Evolutionary conservation across 2,329 filamentous ascomycete species (phyloP).

Genomic region (Colletotrichum lentis): DNA sequence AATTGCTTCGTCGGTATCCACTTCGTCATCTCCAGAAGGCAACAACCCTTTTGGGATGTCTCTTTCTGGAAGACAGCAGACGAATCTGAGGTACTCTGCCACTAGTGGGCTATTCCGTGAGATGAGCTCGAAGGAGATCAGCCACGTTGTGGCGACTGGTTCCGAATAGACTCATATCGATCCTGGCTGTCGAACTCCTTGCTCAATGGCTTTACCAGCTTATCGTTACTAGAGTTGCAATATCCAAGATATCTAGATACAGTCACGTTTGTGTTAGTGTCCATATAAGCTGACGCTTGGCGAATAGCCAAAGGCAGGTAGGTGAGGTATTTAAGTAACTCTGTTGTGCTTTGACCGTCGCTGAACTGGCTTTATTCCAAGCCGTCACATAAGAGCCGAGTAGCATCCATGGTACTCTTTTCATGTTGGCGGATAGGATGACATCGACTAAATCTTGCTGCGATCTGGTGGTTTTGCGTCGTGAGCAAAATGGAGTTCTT

Average conservation of each 20-base stretch:
- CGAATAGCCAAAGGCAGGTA: conserved; percentile 49
- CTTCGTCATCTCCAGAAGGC: conserved; percentile 18
- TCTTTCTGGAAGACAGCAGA: conserved; percentile 44
- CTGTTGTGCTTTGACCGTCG: conserved; percentile 36
- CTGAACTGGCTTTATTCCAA: conserved; percentile 39
- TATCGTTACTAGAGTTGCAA: conserved; percentile 40
- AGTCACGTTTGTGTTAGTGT: conserved; percentile 40
- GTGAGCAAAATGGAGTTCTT: conserved; percentile 40
- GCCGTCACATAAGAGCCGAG: conserved; percentile 39
- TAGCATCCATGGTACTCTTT: conserved; percentile 41
- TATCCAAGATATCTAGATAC: conserved; percentile 42
- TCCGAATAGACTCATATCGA: conserved; percentile 42
- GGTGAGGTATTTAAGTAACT: conserved; percentile 45
- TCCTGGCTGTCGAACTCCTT: conserved; percentile 44
- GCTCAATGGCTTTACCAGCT: conserved; percentile 42
- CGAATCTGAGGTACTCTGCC: conserved; percentile 43
- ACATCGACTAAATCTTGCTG: conserved; percentile 29
- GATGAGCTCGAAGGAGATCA: conserved; percentile 48
- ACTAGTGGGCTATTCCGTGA: conserved; percentile 41
- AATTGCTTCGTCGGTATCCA: conserved; percentile 39
- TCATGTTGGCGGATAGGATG: conserved; percentile 39
- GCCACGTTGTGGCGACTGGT: conserved; percentile 47
- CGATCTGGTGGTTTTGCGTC: conserved; percentile 37
- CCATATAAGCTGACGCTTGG: conserved; percentile 50
- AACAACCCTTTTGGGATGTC: conserved; percentile 44